Conservation (phyloP, 164 flowering plant species). For the Protea cynaroides region DNA sequence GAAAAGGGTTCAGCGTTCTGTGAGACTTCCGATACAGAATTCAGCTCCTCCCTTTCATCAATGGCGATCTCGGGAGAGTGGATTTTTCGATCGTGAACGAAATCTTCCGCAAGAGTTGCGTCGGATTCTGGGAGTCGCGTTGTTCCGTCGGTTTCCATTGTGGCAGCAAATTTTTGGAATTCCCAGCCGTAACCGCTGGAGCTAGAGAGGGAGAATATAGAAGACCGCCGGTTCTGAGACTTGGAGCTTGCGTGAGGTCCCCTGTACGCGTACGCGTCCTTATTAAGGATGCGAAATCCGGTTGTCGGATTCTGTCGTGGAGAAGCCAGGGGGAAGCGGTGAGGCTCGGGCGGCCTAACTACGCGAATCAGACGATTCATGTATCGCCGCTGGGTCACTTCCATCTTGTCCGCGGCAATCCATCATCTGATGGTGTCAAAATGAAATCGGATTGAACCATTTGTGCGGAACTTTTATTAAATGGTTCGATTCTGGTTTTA, state of each 20-base stretch:
- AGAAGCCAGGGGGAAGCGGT: neutral
- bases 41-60: constrained; percentile 1
- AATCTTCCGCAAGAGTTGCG: constrained; percentile 24
- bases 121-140: constrained; percentile 16
- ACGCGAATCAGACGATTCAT: constrained; percentile 20
- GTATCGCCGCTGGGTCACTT: neutral
- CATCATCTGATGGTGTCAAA: too few relatives aligned
- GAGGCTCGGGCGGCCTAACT: constrained; percentile 19
- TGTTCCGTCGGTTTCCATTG: constrained; percentile 23
- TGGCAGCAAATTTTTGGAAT: neutral
- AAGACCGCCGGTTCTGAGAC: neutral
- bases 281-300: neutral
- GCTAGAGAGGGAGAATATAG: constrained; percentile 2
- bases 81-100: constrained; percentile 22
- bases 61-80: neutral
- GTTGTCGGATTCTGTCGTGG: constrained; percentile 3
- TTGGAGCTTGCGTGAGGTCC: neutral
- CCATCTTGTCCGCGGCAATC: too few relatives aligned
- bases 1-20: constrained; percentile 15
- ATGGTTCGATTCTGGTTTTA: too few relatives aligned
- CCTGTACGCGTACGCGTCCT: neutral
- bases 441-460: neutral
- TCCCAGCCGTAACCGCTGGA: neutral
- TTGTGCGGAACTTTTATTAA: too few relatives aligned
- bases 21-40: neutral